Conservation (phyloP, 305 asterid genomes). For the Fraxinus nigra region DNA sequence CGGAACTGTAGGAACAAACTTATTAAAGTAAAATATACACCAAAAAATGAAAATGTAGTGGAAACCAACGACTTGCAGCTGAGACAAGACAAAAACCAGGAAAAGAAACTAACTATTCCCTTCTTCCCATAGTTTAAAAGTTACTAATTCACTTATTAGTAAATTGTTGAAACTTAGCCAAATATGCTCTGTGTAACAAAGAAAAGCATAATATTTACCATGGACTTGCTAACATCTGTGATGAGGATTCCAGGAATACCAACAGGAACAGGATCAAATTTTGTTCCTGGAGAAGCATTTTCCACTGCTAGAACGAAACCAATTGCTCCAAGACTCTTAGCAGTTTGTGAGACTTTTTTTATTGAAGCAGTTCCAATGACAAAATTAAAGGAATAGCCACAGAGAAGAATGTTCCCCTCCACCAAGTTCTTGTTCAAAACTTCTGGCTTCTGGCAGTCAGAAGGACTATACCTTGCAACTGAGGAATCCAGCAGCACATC, state of each 20-base stretch:
- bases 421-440: constrained; percentile 83
- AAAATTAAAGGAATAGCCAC: constrained; percentile 96
- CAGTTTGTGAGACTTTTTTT: constrained; percentile 76
- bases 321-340: constrained; percentile 84
- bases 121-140: neutral
- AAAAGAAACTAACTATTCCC: constrained; percentile 2
- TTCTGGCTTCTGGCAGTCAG: constrained; percentile 97
- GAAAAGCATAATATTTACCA: constrained; percentile 38
- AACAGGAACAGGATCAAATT: constrained; percentile 88
- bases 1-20: neutral
- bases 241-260: constrained; percentile 84
- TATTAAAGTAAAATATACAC: neutral
- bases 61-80: neutral
- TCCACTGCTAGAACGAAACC: constrained; percentile 99
- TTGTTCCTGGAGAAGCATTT: constrained; percentile 88
- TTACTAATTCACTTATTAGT: neutral
- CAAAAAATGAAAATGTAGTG: neutral
- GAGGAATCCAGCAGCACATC: constrained; percentile 85
- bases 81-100: neutral
- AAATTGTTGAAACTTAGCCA: neutral
- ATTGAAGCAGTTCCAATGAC: constrained; percentile 88
- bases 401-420: constrained; percentile 89
- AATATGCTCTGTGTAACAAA: neutral
- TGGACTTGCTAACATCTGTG: constrained; percentile 65
- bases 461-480: constrained; percentile 54